Percentiles rank a stretch among this genome's conserved stretches.
Conservation (phyloP, 108 stramenopile genomes). For the Nitzschia sp. region DNA sequence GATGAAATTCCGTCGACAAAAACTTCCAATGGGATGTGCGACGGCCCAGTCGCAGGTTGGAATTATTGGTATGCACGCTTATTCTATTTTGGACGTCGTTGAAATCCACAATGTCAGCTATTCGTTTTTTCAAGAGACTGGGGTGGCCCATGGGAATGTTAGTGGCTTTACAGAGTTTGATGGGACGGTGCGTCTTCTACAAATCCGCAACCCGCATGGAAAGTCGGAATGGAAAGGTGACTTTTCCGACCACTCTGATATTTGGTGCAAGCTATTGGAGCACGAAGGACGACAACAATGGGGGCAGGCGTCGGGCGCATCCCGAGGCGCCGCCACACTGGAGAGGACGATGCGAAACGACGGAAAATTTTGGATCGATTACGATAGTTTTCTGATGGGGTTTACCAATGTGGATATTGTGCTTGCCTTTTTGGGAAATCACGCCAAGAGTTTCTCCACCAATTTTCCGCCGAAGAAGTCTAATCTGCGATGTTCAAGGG, state of each 20-base stretch:
- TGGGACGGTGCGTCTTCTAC: constrained; percentile 70
- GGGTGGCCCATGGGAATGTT: constrained; percentile 44
- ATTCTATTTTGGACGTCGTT: constrained; percentile 85
- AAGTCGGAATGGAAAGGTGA: constrained; percentile 76
- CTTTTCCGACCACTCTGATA: constrained; percentile 48
- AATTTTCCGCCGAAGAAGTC: constrained; percentile 65
- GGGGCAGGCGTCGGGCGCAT: background rate
- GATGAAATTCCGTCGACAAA: constrained; percentile 34
- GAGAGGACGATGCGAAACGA: constrained; percentile 63
- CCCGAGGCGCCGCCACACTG: constrained; percentile 26
- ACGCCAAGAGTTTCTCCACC: constrained; percentile 58
- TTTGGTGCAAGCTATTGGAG: constrained; percentile 54
- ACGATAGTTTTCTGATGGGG: constrained; percentile 66
- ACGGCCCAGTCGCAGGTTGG: constrained; percentile 62
- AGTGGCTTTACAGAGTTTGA: constrained; percentile 67
- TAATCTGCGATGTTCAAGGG: constrained; percentile 59
- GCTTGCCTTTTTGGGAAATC: constrained; percentile 60
- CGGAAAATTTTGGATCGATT: constrained; percentile 78
- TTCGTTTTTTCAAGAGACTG: constrained; percentile 61
- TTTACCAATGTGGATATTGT: constrained; percentile 75
- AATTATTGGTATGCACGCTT: constrained; percentile 91
- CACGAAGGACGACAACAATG: constrained; percentile 21
- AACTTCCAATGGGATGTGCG: constrained; percentile 78
- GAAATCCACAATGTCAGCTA: constrained; percentile 67
- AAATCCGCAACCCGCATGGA: constrained; percentile 82